These are phyloP conservation scores for Cucumis sativus DNA, from an alignment of 306 rosid genomes.

Conservation along the genomic window DNA sequence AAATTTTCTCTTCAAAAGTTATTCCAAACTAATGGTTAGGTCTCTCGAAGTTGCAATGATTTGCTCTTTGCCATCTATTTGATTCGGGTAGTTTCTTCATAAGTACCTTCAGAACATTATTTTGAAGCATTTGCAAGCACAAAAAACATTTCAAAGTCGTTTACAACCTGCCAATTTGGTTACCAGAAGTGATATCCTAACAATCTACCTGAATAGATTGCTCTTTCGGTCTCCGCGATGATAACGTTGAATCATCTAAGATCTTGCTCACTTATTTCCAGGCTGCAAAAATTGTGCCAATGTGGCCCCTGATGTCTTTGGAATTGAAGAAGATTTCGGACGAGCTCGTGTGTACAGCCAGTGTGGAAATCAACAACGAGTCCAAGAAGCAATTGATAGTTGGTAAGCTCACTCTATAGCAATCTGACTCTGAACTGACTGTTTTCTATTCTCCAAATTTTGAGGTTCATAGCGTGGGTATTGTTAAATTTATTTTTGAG, in stretches of 20 bases:
- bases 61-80: not conserved
- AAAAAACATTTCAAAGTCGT: not conserved
- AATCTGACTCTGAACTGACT: not conserved
- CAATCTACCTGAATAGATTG: not conserved
- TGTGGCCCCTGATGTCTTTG: conserved; percentile 57
- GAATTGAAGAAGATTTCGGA: conserved; percentile 85
- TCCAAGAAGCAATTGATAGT: conserved; percentile 78
- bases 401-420: conserved; percentile 35
- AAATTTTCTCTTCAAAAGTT: not conserved
- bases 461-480: not conserved
- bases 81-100: not conserved
- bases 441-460: not conserved
- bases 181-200: not conserved
- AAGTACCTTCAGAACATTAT: not conserved
- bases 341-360: conserved; percentile 79
- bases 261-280: conserved; percentile 14
- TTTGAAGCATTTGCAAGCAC: not conserved
- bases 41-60: not conserved
- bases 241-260: not conserved
- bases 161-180: not conserved
- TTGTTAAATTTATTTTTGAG: not conserved
- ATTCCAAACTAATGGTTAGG: not conserved
- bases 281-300: conserved; percentile 97
- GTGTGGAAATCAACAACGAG: conserved; percentile 34
- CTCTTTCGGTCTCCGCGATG: not conserved